Percentiles rank a stretch among this genome's conserved stretches.
Conservation (phyloP, 768 basidiomycete genomes). For the Podaxis rugospora region DNA sequence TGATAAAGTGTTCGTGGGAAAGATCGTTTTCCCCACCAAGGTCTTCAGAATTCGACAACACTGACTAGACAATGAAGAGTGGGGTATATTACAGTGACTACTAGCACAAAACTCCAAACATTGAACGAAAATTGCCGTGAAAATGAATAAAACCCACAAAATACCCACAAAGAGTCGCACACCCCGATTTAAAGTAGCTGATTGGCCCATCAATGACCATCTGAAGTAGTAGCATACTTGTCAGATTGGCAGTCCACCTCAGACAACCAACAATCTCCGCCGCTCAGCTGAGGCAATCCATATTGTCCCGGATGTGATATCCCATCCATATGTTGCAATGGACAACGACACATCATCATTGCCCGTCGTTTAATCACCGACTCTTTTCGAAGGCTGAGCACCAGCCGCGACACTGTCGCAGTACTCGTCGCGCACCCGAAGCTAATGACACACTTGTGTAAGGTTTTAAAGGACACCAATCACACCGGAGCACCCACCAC, state of each 20-base stretch:
- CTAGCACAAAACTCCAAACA: background rate
- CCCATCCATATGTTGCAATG: background rate
- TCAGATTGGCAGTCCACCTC: no score
- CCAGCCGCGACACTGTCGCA: conserved; percentile 4
- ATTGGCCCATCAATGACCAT: no score
- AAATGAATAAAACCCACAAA: background rate
- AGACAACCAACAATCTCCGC: background rate
- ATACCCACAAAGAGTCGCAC: no score
- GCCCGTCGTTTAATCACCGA: background rate
- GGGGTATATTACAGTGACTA: background rate
- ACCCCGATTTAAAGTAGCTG: no score
- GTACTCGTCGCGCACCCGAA: conserved; percentile 4
- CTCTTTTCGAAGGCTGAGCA: conserved; percentile 3
- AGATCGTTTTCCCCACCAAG: background rate
- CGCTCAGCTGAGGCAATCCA: background rate
- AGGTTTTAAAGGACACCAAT: background rate
- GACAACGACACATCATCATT: no score
- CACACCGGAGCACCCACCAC: background rate
- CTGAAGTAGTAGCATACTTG: no score
- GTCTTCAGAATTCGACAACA: no score
- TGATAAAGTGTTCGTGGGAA: conserved; percentile 7
- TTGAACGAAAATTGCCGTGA: background rate
- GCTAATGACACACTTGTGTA: background rate
- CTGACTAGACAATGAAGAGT: background rate
- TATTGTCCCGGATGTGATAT: background rate